Conservation (phyloP, 2,329 filamentous ascomycete species). For the Botrytis byssoidea region DNA sequence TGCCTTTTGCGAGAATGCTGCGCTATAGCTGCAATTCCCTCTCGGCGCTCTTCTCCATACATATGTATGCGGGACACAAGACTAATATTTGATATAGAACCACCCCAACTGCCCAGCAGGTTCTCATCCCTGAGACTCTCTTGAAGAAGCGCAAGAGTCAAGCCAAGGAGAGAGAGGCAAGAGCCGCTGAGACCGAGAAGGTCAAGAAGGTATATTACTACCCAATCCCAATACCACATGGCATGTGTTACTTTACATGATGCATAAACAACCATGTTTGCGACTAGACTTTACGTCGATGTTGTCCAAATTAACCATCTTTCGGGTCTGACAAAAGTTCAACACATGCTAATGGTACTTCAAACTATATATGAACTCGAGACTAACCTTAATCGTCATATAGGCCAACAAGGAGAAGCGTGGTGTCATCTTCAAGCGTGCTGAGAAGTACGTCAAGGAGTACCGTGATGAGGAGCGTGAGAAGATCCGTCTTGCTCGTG, state of each 20-base stretch:
- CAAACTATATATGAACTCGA: slow-evolving; percentile 23
- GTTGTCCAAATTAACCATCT: slow-evolving; percentile 99
- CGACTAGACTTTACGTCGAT: slow-evolving; percentile 90
- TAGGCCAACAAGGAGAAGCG: slow-evolving; percentile 99
- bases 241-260: slow-evolving; percentile 54
- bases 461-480: slow-evolving; percentile 98
- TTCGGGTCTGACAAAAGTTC: slow-evolving; percentile 83
- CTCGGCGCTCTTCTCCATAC: slow-evolving; percentile 73
- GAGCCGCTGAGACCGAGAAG: slow-evolving; percentile 74
- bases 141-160: slow-evolving; percentile 99
- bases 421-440: slow-evolving; percentile 98
- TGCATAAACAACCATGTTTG: slow-evolving; percentile 75
- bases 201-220: slow-evolving; percentile 70
- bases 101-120: slow-evolving; percentile 91
- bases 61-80: slow-evolving; percentile 63
- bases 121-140: slow-evolving; percentile 98
- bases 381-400: slow-evolving; percentile 43
- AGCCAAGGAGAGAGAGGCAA: slow-evolving; percentile 97
- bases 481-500: slow-evolving; percentile 89
- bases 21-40: slow-evolving; percentile 87
- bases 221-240: background rate
- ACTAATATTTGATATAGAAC: slow-evolving; percentile 79
- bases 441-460: slow-evolving; percentile 99
- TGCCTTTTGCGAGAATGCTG: slow-evolving; percentile 87
- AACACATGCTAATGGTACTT: slow-evolving; percentile 30